Base-by-base conservation (phyloP, 2,329 filamentous ascomycete species). In the Aureobasidium lini region DNA sequence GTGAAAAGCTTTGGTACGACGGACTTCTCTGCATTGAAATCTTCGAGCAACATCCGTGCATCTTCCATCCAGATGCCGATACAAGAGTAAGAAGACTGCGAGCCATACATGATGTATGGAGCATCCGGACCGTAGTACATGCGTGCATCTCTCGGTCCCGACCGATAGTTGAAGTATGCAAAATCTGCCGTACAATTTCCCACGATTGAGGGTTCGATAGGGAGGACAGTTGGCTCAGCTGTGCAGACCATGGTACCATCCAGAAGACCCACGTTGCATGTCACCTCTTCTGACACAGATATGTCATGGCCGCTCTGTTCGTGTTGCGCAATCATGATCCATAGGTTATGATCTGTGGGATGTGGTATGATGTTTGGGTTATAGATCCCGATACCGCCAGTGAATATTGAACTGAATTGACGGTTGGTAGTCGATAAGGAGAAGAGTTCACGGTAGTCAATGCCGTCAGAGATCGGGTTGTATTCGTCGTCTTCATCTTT, bases 331-430 rank as follows among this genome's bases (percentile, higher is more conserved):
- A 81, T 74, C 29, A 84, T 73, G 60, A 80, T 76, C 75, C 77
- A 84, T 1, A 73, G 77, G 42, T 80, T 67, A 2, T 73, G 68
- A 6, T 73, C 66, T 1, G 66, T 69, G 2, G 81, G 81, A 65
- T 85, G 82, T 0, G 82, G 81, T 39, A 84, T 75, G 63, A 84
- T 77, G 67, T 80, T 84, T 10, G 82, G 81, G 61, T 84, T 84
- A 59, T 79, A 75, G 29, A 73, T 73, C 6, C 65, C 58, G 5
- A 72, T 64, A 31, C 68, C 68, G 13, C 71, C 74, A 61, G 84
- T 81, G 15, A 73, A 68, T 66, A 84, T 76, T 29, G 64, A 62
- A 63, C 82, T 83, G 71, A 75, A 84, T 34, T 72, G 76, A 31
- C 67, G 69, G 63, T 81, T 71, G 0, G 61, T 47, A 0, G 76